Evolutionary conservation across 2,329 filamentous ascomycete species (phyloP), one percentile per base, ranked within the genome.

Genomic region (Fusarium equiseti): DNA sequence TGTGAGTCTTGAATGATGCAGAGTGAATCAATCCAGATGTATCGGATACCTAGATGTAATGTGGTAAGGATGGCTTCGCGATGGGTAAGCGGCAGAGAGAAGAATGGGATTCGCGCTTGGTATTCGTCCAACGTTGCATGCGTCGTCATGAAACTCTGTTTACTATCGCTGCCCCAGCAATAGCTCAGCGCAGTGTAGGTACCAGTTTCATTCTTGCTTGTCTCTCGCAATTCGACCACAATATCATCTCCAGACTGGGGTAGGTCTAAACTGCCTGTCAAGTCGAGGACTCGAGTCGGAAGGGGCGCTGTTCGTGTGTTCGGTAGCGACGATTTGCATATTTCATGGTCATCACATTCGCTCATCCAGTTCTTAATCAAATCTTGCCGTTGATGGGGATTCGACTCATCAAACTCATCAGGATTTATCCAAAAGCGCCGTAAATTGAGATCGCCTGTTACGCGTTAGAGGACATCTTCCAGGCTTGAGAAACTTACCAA

Each of bases 1-100:
- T 3, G 42, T 11, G 56, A 66, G 8, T 66, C 63, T 12, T 67
- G 63, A 0, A 66, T 38, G 1, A 67, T 67, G 9, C 63, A 67
- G 1, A 66, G 22, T 4, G 63, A 40, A 8, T 66, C 63, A 0
- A 67, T 65, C 63, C 63, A 66, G 8, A 66, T 11, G 6, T 67
- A 46, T 2, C 49, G 57, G 0, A 67, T 31, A 0, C 55, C 55
- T 0, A 66, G 18, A 0, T 63, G 48, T 1, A 63, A 13, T 0
- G 58, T 38, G 0, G 58, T 38, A 8, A 66, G 46, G 0, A 43
- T 40, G 2, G 55, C 29, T 18, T 55, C 55, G 1, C 46, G 20
- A 8, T 61, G 62, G 0, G 29, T 65, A 15, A 63, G 8, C 2
- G 57, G 57, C 0, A 63, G 16, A 1, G 59, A 51, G 8, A 42